Evolutionary conservation across 345 rosid species (phyloP), one percentile per base, ranked within the genome.

Genomic region (Eucalyptus curtisii): DNA sequence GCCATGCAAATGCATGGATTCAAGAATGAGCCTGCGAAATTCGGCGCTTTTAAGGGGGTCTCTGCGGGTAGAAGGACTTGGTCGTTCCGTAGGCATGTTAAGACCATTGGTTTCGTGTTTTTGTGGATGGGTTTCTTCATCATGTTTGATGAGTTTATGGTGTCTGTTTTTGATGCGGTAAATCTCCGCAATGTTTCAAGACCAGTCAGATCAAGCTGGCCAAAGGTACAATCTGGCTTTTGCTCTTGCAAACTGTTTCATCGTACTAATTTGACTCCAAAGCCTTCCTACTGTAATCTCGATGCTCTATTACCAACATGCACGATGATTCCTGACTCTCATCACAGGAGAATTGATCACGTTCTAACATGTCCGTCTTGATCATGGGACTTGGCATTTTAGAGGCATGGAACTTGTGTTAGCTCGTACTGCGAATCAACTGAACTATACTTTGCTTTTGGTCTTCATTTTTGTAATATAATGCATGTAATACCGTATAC

Each of bases 81-180:
- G 44, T 95, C 95, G 96, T 91, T 95, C 89, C 94, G 89, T 50
- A 91, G 86, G 89, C 92, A 95, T 92, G 90, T 92, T 68, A 89
- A 90, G 90, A 93, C 93, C 3, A 87, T 95, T 88, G 92, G 91
- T 89, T 89, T 90, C 49, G 90, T 93, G 92, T 88, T 98, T 50
- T 89, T 90, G 10, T 89, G 94, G 89, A 86, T 93, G 86, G 89
- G 91, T 87, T 93, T 94, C 85, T 88, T 96, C 85, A 91, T 96
- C 91, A 80, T 94, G 90, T 92, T 96, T 82, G 99, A 96, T 92
- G 92, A 97, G 53, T 88, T 95, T 81, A 86, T 94, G 95, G 93
- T 95, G 49, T 94, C 98, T 25, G 42, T 96, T 87, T 95, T 92
- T 93, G 91, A 91, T 91, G 95, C 95, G 2, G 88, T 93, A 59